Evolutionary conservation across 257 asterid species (phyloP).

Genomic region (Nicotiana sylvestris): DNA sequence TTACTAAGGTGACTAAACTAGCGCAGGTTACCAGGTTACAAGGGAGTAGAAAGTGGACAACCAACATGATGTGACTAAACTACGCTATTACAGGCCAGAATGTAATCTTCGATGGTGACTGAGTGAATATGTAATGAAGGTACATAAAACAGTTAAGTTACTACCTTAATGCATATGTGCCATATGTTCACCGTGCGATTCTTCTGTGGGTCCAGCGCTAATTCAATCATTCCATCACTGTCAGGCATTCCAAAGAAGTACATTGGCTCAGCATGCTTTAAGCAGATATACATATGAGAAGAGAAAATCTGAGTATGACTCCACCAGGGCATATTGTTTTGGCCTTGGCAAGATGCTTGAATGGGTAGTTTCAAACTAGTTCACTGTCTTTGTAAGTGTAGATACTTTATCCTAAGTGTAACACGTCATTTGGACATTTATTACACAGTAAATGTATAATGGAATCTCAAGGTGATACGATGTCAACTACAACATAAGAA

Average conservation of each 20-base stretch:
- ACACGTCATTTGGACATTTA: background rate
- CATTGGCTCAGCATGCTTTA: background rate
- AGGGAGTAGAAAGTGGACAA: background rate
- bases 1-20: background rate
- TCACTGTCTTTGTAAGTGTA: background rate
- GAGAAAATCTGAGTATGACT: background rate
- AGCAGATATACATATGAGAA: background rate
- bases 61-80: background rate
- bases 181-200: conserved; percentile 92
- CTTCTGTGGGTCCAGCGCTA: conserved; percentile 64
- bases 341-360: background rate
- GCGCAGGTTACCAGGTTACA: background rate
- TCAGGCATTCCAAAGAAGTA: conserved; percentile 23
- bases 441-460: background rate
- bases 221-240: conserved; percentile 55
- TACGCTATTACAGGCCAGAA: background rate
- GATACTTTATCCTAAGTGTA: background rate
- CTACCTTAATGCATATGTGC: conserved; percentile 93
- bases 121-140: background rate
- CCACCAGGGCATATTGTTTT: background rate
- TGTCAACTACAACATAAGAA: background rate
- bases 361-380: background rate
- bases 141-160: background rate
- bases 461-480: background rate
- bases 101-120: background rate